Base-by-base conservation (phyloP, 176 grass and related monocot genomes). In the Musa schizocarpa region DNA sequence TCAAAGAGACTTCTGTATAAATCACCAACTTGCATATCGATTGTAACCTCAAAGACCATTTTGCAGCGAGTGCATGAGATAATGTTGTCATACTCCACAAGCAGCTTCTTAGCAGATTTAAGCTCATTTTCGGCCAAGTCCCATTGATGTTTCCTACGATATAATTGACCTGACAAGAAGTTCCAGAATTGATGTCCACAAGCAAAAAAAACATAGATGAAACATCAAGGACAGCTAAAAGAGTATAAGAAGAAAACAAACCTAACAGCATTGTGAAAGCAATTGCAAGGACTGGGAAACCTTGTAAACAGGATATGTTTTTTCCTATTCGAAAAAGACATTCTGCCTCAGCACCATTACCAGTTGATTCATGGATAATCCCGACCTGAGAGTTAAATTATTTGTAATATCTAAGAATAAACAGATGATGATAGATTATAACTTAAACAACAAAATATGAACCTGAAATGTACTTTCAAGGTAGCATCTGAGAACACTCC, bases 391-490 rank as follows among this genome's bases (percentile, higher is more conserved):
- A 0, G 21, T 51, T 24, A 16, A 52, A 49, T 65, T 57, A 27
- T 57, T 9, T 22, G 10, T 8, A 2, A 27, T 56, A 17, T 43
- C 55, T 14, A 29, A 25, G 8, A 22, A 70, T 51, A 70, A 11
- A 20, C 0, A 50, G 12, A 77, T 26, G 43, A 69, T 17, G 12
- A 59, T 10, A 20, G 5, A 71, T 50, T 59, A 59, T 59, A 6
- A 49, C 29, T 12, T 61, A 25, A 75, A 72, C 13, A 13, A n/a
- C 80, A 83, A 11, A 66, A 52, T 74, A 69, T 22, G n/a, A 71
- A 98, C 94, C 94, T 98, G 94, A 80, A 98, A 89, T 78, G 77
- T 93, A 82, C 94, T 98, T 82, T 98, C 94, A 72, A 98, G 90
- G 52, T 83, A 98, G 78, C 79, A 93, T 78, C 86, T 85, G 69